A percentile compares a stretch with the other conserved stretches of the same genome.
These are phyloP conservation scores for Trypanosoma avium DNA, from an alignment of 208 protist species.

Conservation along the genomic window DNA sequence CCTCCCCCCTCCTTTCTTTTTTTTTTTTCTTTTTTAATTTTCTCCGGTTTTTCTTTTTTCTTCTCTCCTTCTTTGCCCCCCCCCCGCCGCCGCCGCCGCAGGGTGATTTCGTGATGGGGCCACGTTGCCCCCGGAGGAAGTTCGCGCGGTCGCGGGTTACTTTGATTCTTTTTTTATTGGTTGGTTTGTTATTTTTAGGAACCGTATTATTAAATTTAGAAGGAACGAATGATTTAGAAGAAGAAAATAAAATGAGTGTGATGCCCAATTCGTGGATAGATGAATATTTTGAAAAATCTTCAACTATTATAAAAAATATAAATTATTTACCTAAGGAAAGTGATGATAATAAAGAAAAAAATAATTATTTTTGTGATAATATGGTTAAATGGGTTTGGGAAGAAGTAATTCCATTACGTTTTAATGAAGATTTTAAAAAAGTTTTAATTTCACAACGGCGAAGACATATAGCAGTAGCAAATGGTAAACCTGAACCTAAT, in stretches of 20 bases:
- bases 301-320: not conserved
- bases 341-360: conserved; percentile 3
- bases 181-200: not conserved
- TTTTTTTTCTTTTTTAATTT: too few relatives aligned
- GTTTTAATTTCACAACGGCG: conserved; percentile 12
- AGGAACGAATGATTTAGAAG: not conserved
- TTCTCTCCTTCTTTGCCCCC: too few relatives aligned
- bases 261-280: conserved; percentile 14
- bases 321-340: not conserved
- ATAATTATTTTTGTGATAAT: conserved; percentile 11
- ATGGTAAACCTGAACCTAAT: conserved; percentile 8
- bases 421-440: conserved; percentile 9
- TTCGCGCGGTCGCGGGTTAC: not conserved
- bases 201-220: not conserved
- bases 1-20: too few relatives aligned
- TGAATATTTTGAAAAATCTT: conserved; percentile 5
- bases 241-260: not conserved
- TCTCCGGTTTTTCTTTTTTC: too few relatives aligned
- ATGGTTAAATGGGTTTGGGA: conserved; percentile 22
- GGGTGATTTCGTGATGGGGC: too few relatives aligned
- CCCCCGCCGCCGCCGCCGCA: too few relatives aligned
- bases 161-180: not conserved
- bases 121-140: too few relatives aligned
- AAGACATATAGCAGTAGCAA: conserved; percentile 17
- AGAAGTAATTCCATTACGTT: conserved; percentile 16